These are phyloP conservation scores for Hymenoscyphus linearis DNA, from an alignment of 2,329 filamentous ascomycete genomes.

Conservation along the genomic window DNA sequence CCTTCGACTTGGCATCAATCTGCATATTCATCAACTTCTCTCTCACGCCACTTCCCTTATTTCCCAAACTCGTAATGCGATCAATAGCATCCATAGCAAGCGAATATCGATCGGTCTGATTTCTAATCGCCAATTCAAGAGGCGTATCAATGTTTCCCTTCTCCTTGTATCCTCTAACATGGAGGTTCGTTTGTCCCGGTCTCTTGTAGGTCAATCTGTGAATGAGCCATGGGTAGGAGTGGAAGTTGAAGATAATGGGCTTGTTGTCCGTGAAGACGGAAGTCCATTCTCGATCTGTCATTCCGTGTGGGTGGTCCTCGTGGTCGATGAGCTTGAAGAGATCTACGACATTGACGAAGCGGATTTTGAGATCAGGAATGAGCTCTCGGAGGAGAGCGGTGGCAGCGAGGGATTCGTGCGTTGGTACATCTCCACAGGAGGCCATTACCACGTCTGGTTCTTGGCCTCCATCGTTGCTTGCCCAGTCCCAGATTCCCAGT, in stretches of 20 bases:
- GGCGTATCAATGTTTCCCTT: conserved; percentile 83
- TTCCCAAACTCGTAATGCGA: conserved; percentile 55
- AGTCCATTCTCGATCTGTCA: conserved; percentile 60
- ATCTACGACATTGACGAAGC: conserved; percentile 76
- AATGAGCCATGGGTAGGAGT: conserved; percentile 76
- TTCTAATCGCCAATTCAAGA: conserved; percentile 71
- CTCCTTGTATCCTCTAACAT: conserved; percentile 75
- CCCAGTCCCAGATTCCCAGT: conserved; percentile 72
- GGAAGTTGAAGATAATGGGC: conserved; percentile 79
- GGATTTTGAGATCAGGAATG: conserved; percentile 67
- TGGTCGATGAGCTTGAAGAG: conserved; percentile 73
- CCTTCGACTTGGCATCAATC: conserved; percentile 57
- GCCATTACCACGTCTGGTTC: conserved; percentile 75
- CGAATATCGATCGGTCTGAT: conserved; percentile 71
- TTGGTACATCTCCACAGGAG: conserved; percentile 68
- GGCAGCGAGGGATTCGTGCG: conserved; percentile 68
- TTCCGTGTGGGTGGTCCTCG: conserved; percentile 66
- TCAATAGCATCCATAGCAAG: conserved; percentile 74
- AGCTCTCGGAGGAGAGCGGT: conserved; percentile 67
- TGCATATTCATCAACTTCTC: conserved; percentile 61
- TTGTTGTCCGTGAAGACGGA: conserved; percentile 67
- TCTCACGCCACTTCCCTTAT: conserved; percentile 55
- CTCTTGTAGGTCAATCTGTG: conserved; percentile 73
- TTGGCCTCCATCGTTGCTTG: conserved; percentile 61
- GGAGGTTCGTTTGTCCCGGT: conserved; percentile 60